Evolutionary conservation across 768 basidiomycete species (phyloP).

Genomic region (Amanita jacksonii): DNA sequence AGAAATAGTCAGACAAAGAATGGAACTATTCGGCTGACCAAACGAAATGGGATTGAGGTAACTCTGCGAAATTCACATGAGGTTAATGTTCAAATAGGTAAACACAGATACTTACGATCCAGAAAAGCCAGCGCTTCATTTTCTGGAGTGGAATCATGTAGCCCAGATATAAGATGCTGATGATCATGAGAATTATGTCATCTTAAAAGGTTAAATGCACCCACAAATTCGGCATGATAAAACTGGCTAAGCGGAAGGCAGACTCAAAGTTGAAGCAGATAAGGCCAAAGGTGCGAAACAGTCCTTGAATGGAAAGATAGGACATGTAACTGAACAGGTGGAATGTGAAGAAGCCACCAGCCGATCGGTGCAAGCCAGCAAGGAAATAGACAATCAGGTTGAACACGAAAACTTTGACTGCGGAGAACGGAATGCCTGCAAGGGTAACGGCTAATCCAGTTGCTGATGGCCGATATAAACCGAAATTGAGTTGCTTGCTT

Average conservation of each 20-base stretch:
- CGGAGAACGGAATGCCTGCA: slow-evolving; percentile 63
- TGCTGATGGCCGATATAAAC: slow-evolving; percentile 59
- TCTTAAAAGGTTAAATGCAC: not conserved
- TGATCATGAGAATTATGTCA: not conserved
- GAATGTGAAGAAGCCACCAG: slow-evolving; percentile 42
- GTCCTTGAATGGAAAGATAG: slow-evolving; percentile 70
- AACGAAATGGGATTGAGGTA: slow-evolving; percentile 76
- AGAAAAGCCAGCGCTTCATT: slow-evolving; percentile 81
- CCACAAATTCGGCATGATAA: slow-evolving; percentile 70
- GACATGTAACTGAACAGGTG: slow-evolving; percentile 57
- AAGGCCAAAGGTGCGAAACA: slow-evolving; percentile 70
- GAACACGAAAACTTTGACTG: slow-evolving; percentile 47
- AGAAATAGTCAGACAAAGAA: not conserved
- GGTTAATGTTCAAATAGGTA: slow-evolving; percentile 9
- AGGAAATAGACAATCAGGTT: slow-evolving; percentile 66
- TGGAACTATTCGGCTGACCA: slow-evolving; percentile 24
- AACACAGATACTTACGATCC: slow-evolving; percentile 47
- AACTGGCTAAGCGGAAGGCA: slow-evolving; percentile 42
- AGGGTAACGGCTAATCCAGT: slow-evolving; percentile 57
- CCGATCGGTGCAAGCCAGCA: slow-evolving; percentile 36
- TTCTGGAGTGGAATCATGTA: slow-evolving; percentile 57
- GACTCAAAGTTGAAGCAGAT: slow-evolving; percentile 37
- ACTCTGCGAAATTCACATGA: slow-evolving; percentile 30
- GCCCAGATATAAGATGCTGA: slow-evolving; percentile 54
- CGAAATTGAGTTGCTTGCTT: slow-evolving; percentile 56